These are phyloP conservation scores for Aspergillus hancockii DNA, from an alignment of 495 filamentous ascomycete genomes.

Conservation along the genomic window DNA sequence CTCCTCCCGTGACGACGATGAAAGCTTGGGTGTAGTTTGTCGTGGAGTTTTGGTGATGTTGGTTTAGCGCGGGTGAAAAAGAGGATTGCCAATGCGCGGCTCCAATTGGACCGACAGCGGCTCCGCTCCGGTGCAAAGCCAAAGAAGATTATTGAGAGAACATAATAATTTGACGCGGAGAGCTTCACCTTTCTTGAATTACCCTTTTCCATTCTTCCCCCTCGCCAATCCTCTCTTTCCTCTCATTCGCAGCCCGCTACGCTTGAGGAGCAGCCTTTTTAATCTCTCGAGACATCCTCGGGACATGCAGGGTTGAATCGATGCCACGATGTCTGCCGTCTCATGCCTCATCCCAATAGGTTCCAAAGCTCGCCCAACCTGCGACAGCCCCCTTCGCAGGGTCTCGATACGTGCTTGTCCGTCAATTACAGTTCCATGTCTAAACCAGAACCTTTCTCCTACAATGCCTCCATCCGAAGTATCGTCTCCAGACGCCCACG, in stretches of 20 bases:
- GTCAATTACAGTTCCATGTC: conserved; percentile 34
- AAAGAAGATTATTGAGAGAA: conserved; percentile 25
- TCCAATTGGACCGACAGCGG: conserved; percentile 43
- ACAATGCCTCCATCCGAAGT: conserved; percentile 36
- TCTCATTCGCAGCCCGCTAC: conserved; percentile 3
- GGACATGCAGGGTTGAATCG: conserved; percentile 43
- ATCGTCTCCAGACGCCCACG: conserved; percentile 44
- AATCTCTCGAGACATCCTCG: conserved; percentile 24
- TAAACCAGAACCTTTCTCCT: conserved; percentile 26
- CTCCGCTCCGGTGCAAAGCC: conserved; percentile 41
- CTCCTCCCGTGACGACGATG: conserved; percentile 1
- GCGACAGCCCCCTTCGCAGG: conserved; percentile 49
- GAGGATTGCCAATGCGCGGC: conserved; percentile 36
- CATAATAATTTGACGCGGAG: conserved; percentile 25
- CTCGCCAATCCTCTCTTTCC: conserved; percentile 8
- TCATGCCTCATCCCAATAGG: conserved; percentile 64
- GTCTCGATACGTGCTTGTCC: conserved; percentile 41
- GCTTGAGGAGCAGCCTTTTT: conserved; percentile 18
- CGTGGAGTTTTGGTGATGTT: conserved; percentile 7
- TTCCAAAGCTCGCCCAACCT: conserved; percentile 54
- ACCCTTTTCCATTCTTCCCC: conserved; percentile 10
- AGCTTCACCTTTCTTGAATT: conserved; percentile 18
- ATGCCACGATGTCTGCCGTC: conserved; percentile 62
- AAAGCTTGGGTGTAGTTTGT: neutral
- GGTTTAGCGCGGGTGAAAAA: conserved; percentile 35